Conservation (phyloP, 306 rosid species). For the Glycyrrhiza uralensis region DNA sequence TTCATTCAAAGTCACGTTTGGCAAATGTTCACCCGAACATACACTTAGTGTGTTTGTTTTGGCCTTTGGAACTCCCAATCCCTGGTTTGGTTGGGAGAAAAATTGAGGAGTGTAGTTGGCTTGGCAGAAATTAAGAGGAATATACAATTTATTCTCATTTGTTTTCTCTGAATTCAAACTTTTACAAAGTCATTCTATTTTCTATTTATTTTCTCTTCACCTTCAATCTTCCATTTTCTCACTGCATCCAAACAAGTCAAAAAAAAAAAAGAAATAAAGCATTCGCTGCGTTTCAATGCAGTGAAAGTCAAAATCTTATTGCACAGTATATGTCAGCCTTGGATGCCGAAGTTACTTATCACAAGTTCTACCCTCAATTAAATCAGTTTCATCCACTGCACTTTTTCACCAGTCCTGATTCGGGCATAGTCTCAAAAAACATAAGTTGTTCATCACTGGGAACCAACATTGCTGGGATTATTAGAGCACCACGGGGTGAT, state of each 20-base stretch:
- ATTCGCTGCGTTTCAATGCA: slow-evolving; percentile 31
- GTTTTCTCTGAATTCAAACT: not conserved
- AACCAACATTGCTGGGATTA: slow-evolving; percentile 74
- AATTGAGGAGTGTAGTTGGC: no score
- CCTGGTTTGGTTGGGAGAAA: no score
- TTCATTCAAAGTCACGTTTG: no score
- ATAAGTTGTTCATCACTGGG: slow-evolving; percentile 63
- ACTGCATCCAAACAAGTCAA: not conserved
- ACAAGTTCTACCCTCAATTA: slow-evolving; percentile 64
- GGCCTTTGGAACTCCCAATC: no score
- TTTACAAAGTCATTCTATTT: not conserved
- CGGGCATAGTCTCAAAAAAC: slow-evolving; percentile 47
- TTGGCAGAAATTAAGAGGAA: no score
- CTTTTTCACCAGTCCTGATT: slow-evolving; percentile 77
- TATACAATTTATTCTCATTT: no score
- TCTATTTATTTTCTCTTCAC: not conserved
- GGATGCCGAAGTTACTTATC: slow-evolving; percentile 82
- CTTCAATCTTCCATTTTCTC: not conserved
- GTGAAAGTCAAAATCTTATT: slow-evolving; percentile 63
- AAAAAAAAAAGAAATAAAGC: slow-evolving; percentile 2
- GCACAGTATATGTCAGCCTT: slow-evolving; percentile 65
- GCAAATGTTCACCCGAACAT: no score
- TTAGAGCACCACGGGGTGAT: slow-evolving; percentile 93
- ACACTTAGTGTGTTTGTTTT: no score
- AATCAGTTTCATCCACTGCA: slow-evolving; percentile 67